Evolutionary conservation across 2,329 filamentous ascomycete species (phyloP).

Genomic region (Fusarium mundagurra): DNA sequence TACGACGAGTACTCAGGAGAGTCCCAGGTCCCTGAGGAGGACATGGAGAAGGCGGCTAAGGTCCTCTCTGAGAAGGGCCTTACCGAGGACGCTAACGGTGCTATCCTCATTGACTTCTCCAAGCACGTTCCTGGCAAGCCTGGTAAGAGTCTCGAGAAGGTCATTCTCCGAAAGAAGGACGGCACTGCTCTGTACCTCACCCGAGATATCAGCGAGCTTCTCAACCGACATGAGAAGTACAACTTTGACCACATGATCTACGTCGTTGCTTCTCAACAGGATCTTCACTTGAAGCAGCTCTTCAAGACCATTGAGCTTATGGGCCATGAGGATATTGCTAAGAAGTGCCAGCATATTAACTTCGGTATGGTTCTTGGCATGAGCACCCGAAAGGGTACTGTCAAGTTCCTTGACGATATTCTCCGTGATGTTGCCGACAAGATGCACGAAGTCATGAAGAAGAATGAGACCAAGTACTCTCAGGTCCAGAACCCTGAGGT

Average conservation of each 20-base stretch:
- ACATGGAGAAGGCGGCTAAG: conserved; percentile 71
- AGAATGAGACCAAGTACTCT: conserved; percentile 88
- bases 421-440: conserved; percentile 81
- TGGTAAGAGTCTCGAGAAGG: conserved; percentile 75
- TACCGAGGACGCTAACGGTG: conserved; percentile 75
- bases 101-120: conserved; percentile 76
- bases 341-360: conserved; percentile 77
- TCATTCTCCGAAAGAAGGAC: conserved; percentile 77
- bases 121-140: conserved; percentile 73
- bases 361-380: conserved; percentile 78
- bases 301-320: conserved; percentile 82
- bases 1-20: conserved; percentile 79
- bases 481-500: conserved; percentile 86
- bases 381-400: conserved; percentile 77
- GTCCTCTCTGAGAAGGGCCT: conserved; percentile 72
- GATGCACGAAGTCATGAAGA: conserved; percentile 98
- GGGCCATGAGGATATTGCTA: conserved; percentile 72
- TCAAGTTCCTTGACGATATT: conserved; percentile 69
- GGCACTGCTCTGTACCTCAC: conserved; percentile 82
- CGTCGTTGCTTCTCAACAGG: conserved; percentile 77
- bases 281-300: conserved; percentile 77
- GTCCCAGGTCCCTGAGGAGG: conserved; percentile 73
- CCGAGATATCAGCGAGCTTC: conserved; percentile 78
- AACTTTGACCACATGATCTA: conserved; percentile 84
- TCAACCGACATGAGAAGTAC: conserved; percentile 71